phyloP scores from a whole-genome alignment of 495 filamentous ascomycete genomes.

The Penicillium parvum region DNA sequence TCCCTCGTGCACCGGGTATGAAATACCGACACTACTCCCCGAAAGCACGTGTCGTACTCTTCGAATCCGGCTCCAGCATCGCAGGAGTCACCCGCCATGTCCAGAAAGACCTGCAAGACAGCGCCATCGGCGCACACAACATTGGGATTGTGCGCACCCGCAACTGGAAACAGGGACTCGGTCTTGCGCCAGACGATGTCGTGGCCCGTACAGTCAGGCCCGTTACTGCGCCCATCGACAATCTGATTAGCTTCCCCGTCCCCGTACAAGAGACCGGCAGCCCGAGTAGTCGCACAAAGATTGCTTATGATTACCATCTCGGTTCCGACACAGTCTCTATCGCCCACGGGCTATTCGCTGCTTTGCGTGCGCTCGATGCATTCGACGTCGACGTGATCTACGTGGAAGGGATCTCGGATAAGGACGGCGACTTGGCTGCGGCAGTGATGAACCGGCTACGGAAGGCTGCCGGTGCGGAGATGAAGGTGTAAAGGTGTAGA shows the following conservation, averaged over 20 bases:
- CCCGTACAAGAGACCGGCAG: slow-evolving; percentile 27
- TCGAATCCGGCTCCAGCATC: slow-evolving; percentile 49
- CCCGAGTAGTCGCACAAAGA: slow-evolving; percentile 24
- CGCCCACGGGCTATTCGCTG: slow-evolving; percentile 82
- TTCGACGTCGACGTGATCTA: slow-evolving; percentile 77
- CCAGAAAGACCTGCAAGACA: slow-evolving; percentile 33
- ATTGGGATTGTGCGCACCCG: slow-evolving; percentile 47
- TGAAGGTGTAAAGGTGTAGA: slow-evolving; percentile 27
- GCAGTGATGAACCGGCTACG: slow-evolving; percentile 94
- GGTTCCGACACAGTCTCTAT: slow-evolving; percentile 66
- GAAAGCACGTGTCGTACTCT: slow-evolving; percentile 79
- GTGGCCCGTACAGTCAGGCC: slow-evolving; percentile 20
- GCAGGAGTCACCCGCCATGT: slow-evolving; percentile 33
- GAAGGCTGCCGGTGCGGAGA: slow-evolving; percentile 67
- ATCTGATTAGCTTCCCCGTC: slow-evolving; percentile 30
- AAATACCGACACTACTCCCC: slow-evolving; percentile 99
- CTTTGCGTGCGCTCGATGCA: slow-evolving; percentile 78
- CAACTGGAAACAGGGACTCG: slow-evolving; percentile 38
- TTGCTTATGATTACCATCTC: slow-evolving; percentile 51
- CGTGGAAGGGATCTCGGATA: slow-evolving; percentile 81
- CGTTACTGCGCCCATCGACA: slow-evolving; percentile 26
- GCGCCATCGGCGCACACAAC: slow-evolving; percentile 34
- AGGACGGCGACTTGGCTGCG: slow-evolving; percentile 73
- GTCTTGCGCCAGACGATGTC: slow-evolving; percentile 24
- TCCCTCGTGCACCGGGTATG: slow-evolving; percentile 90